Percentiles rank a stretch among this genome's conserved stretches.
Evolutionary conservation across 345 rosid species (phyloP).

Genomic region (Luvunga scandens): DNA sequence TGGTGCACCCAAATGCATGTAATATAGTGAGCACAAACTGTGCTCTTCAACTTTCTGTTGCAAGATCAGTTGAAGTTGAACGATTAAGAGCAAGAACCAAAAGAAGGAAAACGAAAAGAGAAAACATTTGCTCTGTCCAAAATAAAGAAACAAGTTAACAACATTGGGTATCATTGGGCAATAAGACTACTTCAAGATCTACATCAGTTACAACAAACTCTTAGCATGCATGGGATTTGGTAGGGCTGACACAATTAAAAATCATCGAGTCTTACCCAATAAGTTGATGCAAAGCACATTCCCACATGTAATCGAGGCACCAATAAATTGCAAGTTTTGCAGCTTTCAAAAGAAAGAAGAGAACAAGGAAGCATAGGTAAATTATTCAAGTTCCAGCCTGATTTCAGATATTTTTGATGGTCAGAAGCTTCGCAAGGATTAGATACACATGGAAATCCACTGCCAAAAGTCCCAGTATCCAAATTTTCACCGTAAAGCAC

Average conservation of each 20-base stretch:
- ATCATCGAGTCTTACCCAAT: conserved; percentile 53
- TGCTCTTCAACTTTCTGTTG: conserved; percentile 68
- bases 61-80: conserved; percentile 23
- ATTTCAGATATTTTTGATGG: conserved; percentile 29
- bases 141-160: not conserved
- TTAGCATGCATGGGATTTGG: not conserved
- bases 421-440: conserved; percentile 19
- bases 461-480: conserved; percentile 49
- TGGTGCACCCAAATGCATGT: conserved; percentile 68
- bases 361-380: conserved; percentile 60
- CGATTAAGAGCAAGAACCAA: conserved; percentile 8
- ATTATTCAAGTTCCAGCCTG: conserved; percentile 78
- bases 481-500: conserved; percentile 52
- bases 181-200: not conserved
- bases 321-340: conserved; percentile 29
- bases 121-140: conserved; percentile 13
- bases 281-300: conserved; percentile 62
- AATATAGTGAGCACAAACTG: conserved; percentile 54
- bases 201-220: not conserved
- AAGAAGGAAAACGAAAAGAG: not conserved
- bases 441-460: conserved; percentile 62
- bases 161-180: not conserved
- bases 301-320: conserved; percentile 64
- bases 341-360: conserved; percentile 59
- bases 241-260: conserved; percentile 11